A percentile compares a stretch with the other conserved stretches of the same genome.
Conservation (phyloP, 2,329 filamentous ascomycete species). For the Phyllachora maydis region DNA sequence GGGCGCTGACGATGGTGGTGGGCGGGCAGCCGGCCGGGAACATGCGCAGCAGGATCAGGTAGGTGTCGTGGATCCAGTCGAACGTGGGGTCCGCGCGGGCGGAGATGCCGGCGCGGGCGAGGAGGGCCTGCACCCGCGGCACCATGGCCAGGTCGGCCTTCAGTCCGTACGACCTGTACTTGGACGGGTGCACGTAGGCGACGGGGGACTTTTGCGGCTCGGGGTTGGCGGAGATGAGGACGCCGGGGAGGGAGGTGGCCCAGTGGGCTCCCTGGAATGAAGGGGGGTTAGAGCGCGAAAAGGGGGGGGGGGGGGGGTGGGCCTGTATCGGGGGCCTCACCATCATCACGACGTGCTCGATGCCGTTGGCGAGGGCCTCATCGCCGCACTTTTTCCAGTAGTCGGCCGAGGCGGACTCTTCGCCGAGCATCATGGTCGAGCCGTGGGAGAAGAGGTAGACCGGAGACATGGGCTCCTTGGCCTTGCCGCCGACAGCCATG, state of each 20-base stretch:
- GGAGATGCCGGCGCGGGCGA: constrained; percentile 30
- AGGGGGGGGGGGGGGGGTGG: neutral
- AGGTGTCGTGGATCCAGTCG: constrained; percentile 56
- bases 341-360: constrained; percentile 48
- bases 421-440: constrained; percentile 52
- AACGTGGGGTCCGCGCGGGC: constrained; percentile 30
- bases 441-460: constrained; percentile 52
- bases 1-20: constrained; percentile 29
- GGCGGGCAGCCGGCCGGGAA: constrained; percentile 44
- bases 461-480: constrained; percentile 12
- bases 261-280: constrained; percentile 41
- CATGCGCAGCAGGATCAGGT: constrained; percentile 48
- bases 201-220: constrained; percentile 39
- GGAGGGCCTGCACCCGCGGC: constrained; percentile 24
- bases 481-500: constrained; percentile 1
- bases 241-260: constrained; percentile 31
- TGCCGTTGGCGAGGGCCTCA: constrained; percentile 32
- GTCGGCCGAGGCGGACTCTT: constrained; percentile 35
- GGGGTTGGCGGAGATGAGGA: constrained; percentile 41
- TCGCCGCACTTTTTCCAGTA: constrained; percentile 49
- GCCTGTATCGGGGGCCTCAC: constrained; percentile 10
- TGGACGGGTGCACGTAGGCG: constrained; percentile 43
- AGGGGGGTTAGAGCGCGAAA: too few species aligned
- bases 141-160: constrained; percentile 34
- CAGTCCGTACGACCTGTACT: constrained; percentile 41